phyloP scores from a whole-genome alignment of 176 grass and related monocot species.

The Bolboschoenus planiculmis region DNA sequence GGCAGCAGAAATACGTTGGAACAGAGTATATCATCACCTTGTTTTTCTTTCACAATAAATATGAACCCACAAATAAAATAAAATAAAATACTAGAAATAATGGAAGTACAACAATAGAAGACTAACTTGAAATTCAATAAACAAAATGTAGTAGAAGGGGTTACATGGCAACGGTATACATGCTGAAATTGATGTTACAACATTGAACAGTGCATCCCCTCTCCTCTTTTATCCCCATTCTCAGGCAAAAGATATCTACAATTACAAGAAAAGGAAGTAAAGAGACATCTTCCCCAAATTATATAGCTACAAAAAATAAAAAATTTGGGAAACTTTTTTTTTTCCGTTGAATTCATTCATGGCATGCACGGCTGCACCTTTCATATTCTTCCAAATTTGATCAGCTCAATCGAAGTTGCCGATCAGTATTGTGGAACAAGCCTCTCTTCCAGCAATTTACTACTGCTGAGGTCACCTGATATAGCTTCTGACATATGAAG shows the following conservation, averaged over 20 bases:
- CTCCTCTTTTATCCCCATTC: not conserved
- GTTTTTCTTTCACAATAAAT: not conserved
- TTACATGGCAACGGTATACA: constrained; percentile 9
- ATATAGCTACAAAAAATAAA: not conserved
- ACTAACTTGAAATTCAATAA: not conserved
- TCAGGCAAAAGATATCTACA: constrained; percentile 16
- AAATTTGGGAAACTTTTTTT: constrained; percentile 14
- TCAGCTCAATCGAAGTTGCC: not conserved
- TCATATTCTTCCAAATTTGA: not conserved
- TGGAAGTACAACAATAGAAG: not conserved
- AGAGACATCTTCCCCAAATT: not conserved
- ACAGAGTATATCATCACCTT: not conserved
- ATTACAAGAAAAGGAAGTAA: not conserved
- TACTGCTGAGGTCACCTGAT: constrained; percentile 55
- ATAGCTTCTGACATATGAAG: constrained; percentile 80
- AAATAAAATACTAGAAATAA: not conserved
- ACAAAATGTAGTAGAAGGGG: not conserved
- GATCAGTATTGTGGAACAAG: constrained; percentile 24
- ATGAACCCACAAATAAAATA: not conserved
- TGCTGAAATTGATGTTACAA: constrained; percentile 17
- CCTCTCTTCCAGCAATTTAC: constrained; percentile 1
- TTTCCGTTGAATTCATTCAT: not conserved
- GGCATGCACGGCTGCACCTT: not conserved
- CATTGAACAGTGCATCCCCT: not conserved
- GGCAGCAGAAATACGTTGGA: not conserved